phyloP scores from a whole-genome alignment of 768 basidiomycete species.

The Leccinum longicurvipes region DNA sequence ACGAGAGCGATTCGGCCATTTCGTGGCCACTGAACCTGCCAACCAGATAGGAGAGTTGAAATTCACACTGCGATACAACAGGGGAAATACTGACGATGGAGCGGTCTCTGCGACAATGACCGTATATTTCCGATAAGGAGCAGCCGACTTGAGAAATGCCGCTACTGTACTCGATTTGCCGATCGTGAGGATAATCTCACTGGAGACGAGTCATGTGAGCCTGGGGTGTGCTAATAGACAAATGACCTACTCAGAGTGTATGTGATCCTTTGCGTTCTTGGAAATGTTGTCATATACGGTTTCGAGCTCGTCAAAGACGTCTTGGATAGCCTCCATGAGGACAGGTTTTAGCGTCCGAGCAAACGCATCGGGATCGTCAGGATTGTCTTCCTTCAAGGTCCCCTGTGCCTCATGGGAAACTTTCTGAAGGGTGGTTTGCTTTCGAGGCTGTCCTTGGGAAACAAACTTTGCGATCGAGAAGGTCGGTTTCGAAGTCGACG shows the following conservation, averaged over 20 bases:
- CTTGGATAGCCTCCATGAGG: constrained; percentile 95
- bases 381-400: constrained; percentile 64
- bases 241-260: constrained; percentile 88
- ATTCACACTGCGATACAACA: constrained; percentile 1
- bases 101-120: constrained; percentile 96
- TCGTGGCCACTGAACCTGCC: constrained; percentile 78
- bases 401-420: constrained; percentile 46
- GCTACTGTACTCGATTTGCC: constrained; percentile 95
- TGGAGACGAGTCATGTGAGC: constrained; percentile 28
- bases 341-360: constrained; percentile 82
- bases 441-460: constrained; percentile 67
- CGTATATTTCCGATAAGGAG: constrained; percentile 87
- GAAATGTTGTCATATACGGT: constrained; percentile 94
- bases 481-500: constrained; percentile 36
- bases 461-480: constrained; percentile 84
- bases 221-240: background rate
- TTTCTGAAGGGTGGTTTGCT: constrained; percentile 40
- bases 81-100: constrained; percentile 64
- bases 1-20: constrained; percentile 79
- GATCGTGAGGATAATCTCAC: constrained; percentile 92
- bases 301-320: constrained; percentile 93
- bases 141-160: constrained; percentile 88
- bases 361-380: constrained; percentile 76
- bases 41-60: background rate
- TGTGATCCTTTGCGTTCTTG: constrained; percentile 92